Conservation (phyloP, 1,284 basidiomycete genomes). For the Pyrrhoderma noxium region DNA sequence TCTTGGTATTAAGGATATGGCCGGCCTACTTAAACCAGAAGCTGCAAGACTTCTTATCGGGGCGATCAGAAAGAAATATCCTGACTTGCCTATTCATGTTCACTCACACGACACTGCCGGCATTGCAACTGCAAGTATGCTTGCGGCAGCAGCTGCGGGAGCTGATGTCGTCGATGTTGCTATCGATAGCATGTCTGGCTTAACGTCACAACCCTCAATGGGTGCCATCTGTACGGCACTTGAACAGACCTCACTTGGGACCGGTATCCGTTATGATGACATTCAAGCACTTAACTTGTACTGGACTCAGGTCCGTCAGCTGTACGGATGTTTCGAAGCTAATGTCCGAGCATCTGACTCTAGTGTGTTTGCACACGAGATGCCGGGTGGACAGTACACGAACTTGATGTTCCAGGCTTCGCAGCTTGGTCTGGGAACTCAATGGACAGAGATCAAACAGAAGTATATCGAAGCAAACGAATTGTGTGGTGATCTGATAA, state of each 20-base stretch:
- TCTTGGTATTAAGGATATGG: conserved; percentile 99
- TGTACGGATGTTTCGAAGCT: conserved; percentile 97
- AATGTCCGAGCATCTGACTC: conserved; percentile 96
- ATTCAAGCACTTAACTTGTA: conserved; percentile 97
- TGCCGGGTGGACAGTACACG: conserved; percentile 98
- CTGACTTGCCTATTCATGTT: conserved; percentile 97
- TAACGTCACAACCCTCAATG: conserved; percentile 99
- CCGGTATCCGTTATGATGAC: conserved; percentile 95
- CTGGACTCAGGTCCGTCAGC: conserved; percentile 95
- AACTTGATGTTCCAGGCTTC: conserved; percentile 99
- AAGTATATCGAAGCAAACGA: conserved; percentile 98
- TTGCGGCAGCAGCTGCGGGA: conserved; percentile 91
- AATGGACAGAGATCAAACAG: conserved; percentile 99
- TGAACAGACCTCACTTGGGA: conserved; percentile 92
- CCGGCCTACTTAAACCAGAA: conserved; percentile 92
- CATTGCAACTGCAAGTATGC: conserved; percentile 94
- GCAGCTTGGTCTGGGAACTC: conserved; percentile 93
- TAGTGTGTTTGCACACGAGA: conserved; percentile 98
- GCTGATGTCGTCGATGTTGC: conserved; percentile 98
- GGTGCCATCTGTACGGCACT: conserved; percentile 91
- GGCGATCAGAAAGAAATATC: conserved; percentile 92
- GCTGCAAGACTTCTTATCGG: conserved; percentile 89
- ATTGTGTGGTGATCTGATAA: conserved; percentile 97
- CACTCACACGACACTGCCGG: conserved; percentile 99
- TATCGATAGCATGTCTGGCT: conserved; percentile 98